Base-by-base conservation (phyloP, 371 early-diverging fungal species). In the Funneliformis caledonium region DNA sequence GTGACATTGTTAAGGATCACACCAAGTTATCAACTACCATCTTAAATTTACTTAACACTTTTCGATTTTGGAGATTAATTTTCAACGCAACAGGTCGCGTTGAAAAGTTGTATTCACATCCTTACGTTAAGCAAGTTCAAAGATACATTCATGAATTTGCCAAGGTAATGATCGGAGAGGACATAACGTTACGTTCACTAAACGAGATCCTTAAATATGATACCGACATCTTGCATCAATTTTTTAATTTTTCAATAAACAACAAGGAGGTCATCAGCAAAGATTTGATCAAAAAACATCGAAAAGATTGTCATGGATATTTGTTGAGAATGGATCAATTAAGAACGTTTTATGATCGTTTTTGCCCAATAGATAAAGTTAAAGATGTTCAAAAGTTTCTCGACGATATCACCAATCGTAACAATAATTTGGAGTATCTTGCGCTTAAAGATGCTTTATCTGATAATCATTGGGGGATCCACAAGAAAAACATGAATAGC, bases 41-140 rank as follows among this genome's bases (percentile, higher is more conserved):
- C 5, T 31, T 62, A 33, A 43, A 2, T 26, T 60, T 80, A 61
- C 62, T 80, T 22, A 11, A 42, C 14, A 59, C 56, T 22, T 22
- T 47, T 33, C 59, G 72, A 14, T 80, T 80, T 61, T 80, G 80
- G 80, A 67, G 45, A 19, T 31, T 26, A 14, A 43, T 80, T 43
- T 72, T 80, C 9, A 50, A 56, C 26, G 80, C 80, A 33, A 50
- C 33, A 11, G 80, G 80, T 12, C 16, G 8, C 31, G 47, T 60
- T 45, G 56, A 80, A 43, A 31, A 31, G 10, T 72, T 80, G 12
- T 7, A 45, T 26, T 14, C n/a, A 9, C 80, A 80, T 61, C 16
- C 14, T 61, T 56, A 72, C 14, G 14, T 69, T 50, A 37, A 19
- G 42, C 76, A 61, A 59, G 62, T 80, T 80, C 16, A n/a, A 26